Evolutionary conservation across 2,329 filamentous ascomycete genomes (phyloP).

Genomic region (Domatiomyces catenatus): DNA sequence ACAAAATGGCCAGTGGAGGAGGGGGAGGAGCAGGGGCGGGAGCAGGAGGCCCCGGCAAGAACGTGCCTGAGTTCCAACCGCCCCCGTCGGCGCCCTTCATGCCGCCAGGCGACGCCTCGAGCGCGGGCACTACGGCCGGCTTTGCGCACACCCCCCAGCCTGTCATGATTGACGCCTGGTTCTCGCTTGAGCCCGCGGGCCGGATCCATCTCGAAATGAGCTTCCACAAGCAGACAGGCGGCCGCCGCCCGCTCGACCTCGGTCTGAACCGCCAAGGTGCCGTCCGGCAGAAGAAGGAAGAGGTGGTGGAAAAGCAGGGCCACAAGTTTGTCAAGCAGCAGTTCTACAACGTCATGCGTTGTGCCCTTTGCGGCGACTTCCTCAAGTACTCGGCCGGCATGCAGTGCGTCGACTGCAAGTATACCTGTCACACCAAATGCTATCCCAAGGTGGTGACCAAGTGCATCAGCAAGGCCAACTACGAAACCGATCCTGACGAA

Average conservation of each 20-base stretch:
- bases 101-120: conserved; percentile 22
- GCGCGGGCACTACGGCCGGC: conserved; percentile 23
- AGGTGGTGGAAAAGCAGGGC: conserved; percentile 95
- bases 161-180: conserved; percentile 72
- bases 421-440: conserved; percentile 96
- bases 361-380: conserved; percentile 91
- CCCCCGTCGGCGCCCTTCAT: conserved; percentile 10
- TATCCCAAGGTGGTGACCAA: conserved; percentile 95
- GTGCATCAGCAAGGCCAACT: conserved; percentile 98
- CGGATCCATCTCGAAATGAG: conserved; percentile 82
- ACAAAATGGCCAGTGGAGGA: conserved; percentile 63
- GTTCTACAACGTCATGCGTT: conserved; percentile 99
- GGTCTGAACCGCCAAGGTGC: conserved; percentile 90
- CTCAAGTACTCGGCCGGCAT: conserved; percentile 97
- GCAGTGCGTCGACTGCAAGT: conserved; percentile 99
- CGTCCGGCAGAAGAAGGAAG: conserved; percentile 93
- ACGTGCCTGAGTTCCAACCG: conserved; percentile 36
- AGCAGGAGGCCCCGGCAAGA: conserved; percentile 24
- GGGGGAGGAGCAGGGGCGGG: conserved; percentile 7
- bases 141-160: conserved; percentile 19
- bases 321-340: conserved; percentile 98
- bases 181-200: conserved; percentile 86
- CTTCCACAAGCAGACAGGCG: conserved; percentile 80
- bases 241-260: conserved; percentile 66
- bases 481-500: conserved; percentile 93